Conservation (phyloP, 2,329 filamentous ascomycete species). For the Stagonosporopsis rhizophila region DNA sequence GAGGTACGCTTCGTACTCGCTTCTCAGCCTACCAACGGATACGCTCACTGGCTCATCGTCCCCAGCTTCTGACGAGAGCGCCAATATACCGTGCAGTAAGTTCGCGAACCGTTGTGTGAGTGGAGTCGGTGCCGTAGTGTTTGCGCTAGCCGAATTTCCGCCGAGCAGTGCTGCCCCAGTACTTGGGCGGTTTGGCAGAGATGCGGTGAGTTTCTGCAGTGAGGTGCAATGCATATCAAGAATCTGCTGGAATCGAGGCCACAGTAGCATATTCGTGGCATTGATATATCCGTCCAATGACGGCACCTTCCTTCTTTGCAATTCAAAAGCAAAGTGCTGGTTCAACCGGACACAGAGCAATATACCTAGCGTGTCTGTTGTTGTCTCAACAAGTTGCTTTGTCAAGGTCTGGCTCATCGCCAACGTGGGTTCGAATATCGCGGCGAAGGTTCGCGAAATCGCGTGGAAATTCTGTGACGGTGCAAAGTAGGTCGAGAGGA, state of each 20-base stretch:
- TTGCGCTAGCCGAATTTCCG: conserved; percentile 54
- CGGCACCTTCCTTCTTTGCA: conserved; percentile 89
- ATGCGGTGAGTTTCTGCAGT: conserved; percentile 66
- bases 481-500: conserved; percentile 88
- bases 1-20: conserved; percentile 84
- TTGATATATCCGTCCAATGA: conserved; percentile 92
- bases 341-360: conserved; percentile 92
- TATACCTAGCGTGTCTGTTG: conserved; percentile 84
- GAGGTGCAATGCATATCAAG: conserved; percentile 95
- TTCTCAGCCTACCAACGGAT: conserved; percentile 77
- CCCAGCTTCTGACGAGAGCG: conserved; percentile 85
- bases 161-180: conserved; percentile 45
- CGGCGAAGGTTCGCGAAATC: conserved; percentile 82
- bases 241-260: conserved; percentile 92
- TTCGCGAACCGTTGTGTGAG: conserved; percentile 96
- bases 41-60: conserved; percentile 92
- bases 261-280: conserved; percentile 91
- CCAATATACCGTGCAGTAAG: conserved; percentile 82
- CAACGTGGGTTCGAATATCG: conserved; percentile 91
- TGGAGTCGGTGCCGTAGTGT: conserved; percentile 84
- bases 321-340: conserved; percentile 91
- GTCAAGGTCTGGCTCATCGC: conserved; percentile 80
- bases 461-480: conserved; percentile 76
- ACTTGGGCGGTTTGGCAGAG: conserved; percentile 48
- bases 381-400: conserved; percentile 75